Conservation (phyloP, 164 flowering plant species). For the Piper betle region DNA sequence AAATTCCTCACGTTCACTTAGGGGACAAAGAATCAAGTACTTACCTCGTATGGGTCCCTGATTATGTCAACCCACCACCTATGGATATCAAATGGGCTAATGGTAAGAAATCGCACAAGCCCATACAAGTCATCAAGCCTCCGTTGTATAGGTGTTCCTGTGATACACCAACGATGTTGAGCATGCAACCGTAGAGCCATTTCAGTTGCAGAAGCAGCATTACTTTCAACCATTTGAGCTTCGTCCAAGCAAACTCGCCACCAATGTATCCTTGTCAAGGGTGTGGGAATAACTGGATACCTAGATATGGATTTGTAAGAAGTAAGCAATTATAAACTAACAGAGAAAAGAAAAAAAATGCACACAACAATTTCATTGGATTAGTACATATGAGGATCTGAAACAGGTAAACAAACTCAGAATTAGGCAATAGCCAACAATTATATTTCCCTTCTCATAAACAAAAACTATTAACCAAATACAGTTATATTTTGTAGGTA, state of each 20-base stretch:
- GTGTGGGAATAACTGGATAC: slow-evolving; percentile 87
- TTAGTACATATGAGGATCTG: background rate
- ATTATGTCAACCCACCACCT: slow-evolving; percentile 92
- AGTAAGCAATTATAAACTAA: background rate
- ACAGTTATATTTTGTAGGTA: background rate
- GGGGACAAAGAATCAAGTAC: background rate
- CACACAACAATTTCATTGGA: background rate
- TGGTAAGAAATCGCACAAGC: slow-evolving; percentile 65
- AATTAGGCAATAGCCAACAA: too few species aligned
- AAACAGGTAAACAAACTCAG: background rate
- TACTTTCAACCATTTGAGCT: slow-evolving; percentile 99
- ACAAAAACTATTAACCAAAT: background rate
- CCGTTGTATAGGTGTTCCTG: slow-evolving; percentile 95
- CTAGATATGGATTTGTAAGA: slow-evolving; percentile 17
- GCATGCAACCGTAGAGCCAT: slow-evolving; percentile 81
- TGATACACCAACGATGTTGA: slow-evolving; percentile 82
- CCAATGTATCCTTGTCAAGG: slow-evolving; percentile 77
- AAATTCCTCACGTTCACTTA: background rate
- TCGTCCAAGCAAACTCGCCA: slow-evolving; percentile 98
- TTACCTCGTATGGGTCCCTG: slow-evolving; percentile 87
- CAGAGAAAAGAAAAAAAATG: background rate
- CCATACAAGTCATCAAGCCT: slow-evolving; percentile 86
- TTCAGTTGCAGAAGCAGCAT: slow-evolving; percentile 77
- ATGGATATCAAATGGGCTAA: slow-evolving; percentile 56
- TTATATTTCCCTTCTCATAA: too few species aligned